Evolutionary conservation across 2,329 filamentous ascomycete species (phyloP).

Genomic region (Trichoderma lentiforme): DNA sequence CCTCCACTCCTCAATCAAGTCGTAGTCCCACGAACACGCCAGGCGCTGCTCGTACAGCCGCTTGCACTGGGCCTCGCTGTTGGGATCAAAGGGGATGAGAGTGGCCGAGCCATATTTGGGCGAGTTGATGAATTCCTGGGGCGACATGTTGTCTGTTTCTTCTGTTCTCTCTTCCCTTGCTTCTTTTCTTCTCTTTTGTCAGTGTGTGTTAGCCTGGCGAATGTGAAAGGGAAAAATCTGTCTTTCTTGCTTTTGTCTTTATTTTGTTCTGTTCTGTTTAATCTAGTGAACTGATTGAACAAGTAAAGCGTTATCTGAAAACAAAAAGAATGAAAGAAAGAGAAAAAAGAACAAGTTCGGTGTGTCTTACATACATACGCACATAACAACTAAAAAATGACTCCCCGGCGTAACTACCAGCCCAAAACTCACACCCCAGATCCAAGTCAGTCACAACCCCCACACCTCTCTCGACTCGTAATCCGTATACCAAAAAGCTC

Average conservation of each 20-base stretch:
- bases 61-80: slow-evolving; percentile 37
- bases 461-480: neutral
- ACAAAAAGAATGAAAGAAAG: neutral
- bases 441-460: neutral
- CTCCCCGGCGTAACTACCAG: neutral
- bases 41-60: slow-evolving; percentile 43
- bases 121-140: neutral
- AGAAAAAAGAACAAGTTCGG: neutral
- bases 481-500: neutral
- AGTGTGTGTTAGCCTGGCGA: neutral
- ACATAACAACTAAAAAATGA: neutral
- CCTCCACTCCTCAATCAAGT: slow-evolving; percentile 37
- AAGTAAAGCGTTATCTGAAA: neutral
- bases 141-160: neutral
- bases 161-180: neutral
- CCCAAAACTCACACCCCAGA: neutral
- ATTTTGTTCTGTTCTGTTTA: neutral
- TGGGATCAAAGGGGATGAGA: slow-evolving; percentile 45
- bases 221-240: too few species aligned
- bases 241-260: neutral
- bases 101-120: slow-evolving; percentile 12
- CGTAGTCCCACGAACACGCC: slow-evolving; percentile 43
- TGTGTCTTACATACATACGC: neutral
- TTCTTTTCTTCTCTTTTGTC: neutral
- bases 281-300: neutral